Base-by-base conservation (phyloP, 2,329 filamentous ascomycete species). In the Fusarium foetens region DNA sequence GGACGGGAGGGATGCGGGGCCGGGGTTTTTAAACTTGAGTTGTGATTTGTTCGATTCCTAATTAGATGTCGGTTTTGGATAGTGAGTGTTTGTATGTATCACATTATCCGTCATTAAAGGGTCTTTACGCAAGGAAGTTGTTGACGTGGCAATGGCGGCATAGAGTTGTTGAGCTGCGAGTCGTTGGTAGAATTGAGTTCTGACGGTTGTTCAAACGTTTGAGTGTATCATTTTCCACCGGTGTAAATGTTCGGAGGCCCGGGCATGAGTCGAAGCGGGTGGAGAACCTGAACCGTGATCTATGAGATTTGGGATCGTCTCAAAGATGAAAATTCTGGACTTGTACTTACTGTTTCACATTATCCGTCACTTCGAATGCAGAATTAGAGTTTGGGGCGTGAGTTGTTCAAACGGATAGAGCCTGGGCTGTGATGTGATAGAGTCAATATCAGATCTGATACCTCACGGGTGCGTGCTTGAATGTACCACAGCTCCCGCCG, bases 1-100 rank as follows among this genome's bases (percentile, higher is more conserved):
- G 49, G 42, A 62, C 59, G 59, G 59, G 52, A 58, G 43, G 17
- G 29, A 49, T 6, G 60, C 33, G 53, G 42, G 49, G 58, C 52
- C 38, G 52, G 52, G 16, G 12, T 4, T 4, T 16, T 6, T 1
- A 11, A 27, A n/a, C 7, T 31, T 9, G 9, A 23, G 29, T 10
- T 35, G 29, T 55, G 53, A 59, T 61, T 35, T 45, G 57, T 21
- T 38, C 33, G 23, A 27, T 9, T 27, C n/a, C 3, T 11, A 38
- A 52, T 23, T 38, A 38, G 11, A 42, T 35, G 17, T 3, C 14
- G n/a, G 29, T 17, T 27, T 23, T 31, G 27, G n/a, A 33, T 16
- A 1, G 29, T 12, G 23, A n/a, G 13, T 23, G 41, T 49, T 49
- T 58, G 53, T 0, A 48, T 57, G 39, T 46, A 48, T 48, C 39